phyloP scores from a whole-genome alignment of 139 green algal genomes.

The Chlorella vulgaris region DNA sequence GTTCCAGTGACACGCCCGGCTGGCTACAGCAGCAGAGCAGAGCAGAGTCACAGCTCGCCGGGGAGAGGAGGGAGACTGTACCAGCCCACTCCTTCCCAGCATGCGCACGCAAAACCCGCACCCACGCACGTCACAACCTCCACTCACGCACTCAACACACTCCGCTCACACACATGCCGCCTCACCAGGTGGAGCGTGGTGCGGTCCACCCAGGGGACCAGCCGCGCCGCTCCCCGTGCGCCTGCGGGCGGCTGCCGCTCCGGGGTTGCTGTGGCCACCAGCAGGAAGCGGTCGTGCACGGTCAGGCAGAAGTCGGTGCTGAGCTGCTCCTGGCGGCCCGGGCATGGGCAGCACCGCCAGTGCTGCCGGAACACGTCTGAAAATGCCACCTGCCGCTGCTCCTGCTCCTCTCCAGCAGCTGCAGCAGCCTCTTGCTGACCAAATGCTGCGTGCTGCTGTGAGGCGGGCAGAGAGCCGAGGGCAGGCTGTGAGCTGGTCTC shows the following conservation, averaged over 20 bases:
- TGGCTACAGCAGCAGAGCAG: too few relatives aligned
- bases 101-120: neutral
- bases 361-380: conserved; percentile 30
- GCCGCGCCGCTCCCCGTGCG: neutral
- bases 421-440: neutral
- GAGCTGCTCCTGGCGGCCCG: conserved; percentile 27
- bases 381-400: conserved; percentile 10
- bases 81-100: too few relatives aligned
- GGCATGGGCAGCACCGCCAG: conserved; percentile 1
- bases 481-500: neutral
- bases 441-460: neutral
- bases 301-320: conserved; percentile 24
- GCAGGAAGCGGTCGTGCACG: conserved; percentile 4
- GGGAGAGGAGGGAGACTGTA: too few relatives aligned
- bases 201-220: conserved; percentile 4
- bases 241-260: conserved; percentile 8
- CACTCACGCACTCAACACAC: neutral
- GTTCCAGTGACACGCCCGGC: too few relatives aligned
- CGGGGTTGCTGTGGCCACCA: neutral
- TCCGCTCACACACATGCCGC: neutral
- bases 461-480: neutral
- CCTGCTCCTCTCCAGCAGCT: neutral
- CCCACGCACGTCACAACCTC: neutral
- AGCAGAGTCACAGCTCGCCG: too few relatives aligned
- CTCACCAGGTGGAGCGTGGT: conserved; percentile 29